Evolutionary conservation across 176 grass and related monocot species (phyloP).

Genomic region (Oryza longistaminata): DNA sequence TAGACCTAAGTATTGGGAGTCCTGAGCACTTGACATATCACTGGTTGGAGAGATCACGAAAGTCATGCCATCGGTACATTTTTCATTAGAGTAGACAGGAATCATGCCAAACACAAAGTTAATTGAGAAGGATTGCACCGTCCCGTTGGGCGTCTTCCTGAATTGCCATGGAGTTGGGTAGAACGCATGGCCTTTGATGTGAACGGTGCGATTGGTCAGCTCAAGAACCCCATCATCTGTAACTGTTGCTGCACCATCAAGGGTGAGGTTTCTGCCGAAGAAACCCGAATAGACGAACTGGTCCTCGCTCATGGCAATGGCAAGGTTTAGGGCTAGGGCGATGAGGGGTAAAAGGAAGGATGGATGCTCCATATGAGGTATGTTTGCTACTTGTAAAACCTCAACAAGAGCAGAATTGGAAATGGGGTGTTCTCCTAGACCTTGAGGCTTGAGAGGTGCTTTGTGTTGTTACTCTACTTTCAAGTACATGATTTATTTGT

Average conservation of each 20-base stretch:
- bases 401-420: background rate
- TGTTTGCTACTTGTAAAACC: background rate
- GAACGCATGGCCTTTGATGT: conserved; percentile 1
- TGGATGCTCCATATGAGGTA: background rate
- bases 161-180: background rate
- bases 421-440: background rate
- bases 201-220: background rate
- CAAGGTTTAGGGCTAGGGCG: background rate
- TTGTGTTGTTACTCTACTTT: background rate
- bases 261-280: background rate
- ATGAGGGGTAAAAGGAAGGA: background rate
- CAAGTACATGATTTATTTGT: background rate
- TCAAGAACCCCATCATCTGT: background rate
- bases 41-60: conserved; percentile 21
- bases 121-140: background rate
- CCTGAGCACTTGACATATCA: background rate
- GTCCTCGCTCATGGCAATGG: background rate
- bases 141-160: background rate
- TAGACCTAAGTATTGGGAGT: conserved; percentile 29
- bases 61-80: background rate
- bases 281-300: background rate
- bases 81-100: background rate
- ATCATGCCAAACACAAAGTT: background rate
- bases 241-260: conserved; percentile 10
- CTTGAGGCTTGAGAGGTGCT: background rate